Evolutionary conservation across 2,329 filamentous ascomycete species (phyloP), one percentile per base, ranked within the genome.

Genomic region (Pezicula neosporulosa): DNA sequence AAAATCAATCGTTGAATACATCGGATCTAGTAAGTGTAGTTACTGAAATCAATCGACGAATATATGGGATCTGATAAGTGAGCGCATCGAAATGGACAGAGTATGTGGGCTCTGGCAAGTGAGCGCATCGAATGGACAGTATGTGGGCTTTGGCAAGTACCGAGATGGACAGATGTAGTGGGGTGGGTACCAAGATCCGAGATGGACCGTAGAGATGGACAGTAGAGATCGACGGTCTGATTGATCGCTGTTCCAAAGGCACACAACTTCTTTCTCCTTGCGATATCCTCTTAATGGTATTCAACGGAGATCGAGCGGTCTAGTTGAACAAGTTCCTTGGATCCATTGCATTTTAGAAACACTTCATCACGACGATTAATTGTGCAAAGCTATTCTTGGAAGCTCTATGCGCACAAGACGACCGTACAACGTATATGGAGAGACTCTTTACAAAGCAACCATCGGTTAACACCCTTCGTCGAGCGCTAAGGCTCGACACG

Each of bases 381-480:
- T 33, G 45, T 47, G 45, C 45, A 33, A 70, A 67, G 33, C 67
- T 70, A 13, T 75, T 78, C 42, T 24, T 80, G 4, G 75, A 79
- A 57, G 72, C 75, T 2, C 59, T 78, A 24, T 71, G 69, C 54
- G 56, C 58, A 8, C 67, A 77, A 52, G 49, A 60, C 6, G 70
- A 76, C 53, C 63, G 54, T 6, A 61, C 66, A 16, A 66, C 59
- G 15, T 72, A 71, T 54, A 61, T 77, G n/a, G 70, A 74, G 45
- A 66, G 61, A 27, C 43, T 75, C 38, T 59, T 72, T 8, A 55
- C 70, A 41, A 70, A 65, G 45, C 52, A 58, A 46, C 44, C 12
- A 46, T 46, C 44, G 3, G 7, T 46, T 46, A 27, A 46, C 44
- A 4, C 24, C 3, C 44, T 46, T 46, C 44, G 44, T 46, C 44